Evolutionary conservation across 352 stramenopile species (phyloP).

Genomic region (Aphanomyces astaci): DNA sequence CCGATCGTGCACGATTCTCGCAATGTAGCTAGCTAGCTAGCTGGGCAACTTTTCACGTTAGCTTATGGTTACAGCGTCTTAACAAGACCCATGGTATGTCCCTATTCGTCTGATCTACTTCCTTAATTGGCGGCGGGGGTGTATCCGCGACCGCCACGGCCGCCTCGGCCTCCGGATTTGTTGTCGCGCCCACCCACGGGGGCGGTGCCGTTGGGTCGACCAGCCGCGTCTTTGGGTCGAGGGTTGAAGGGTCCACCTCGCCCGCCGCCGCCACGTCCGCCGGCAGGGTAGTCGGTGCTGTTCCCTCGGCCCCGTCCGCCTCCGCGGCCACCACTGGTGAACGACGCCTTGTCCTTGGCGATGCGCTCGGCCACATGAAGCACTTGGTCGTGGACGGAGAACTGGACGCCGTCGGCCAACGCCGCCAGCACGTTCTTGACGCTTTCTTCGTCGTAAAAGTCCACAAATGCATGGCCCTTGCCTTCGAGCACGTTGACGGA

Average conservation of each 20-base stretch:
- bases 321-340: background rate
- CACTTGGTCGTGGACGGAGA: slow-evolving; percentile 69
- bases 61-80: slow-evolving; percentile 15
- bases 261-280: slow-evolving; percentile 35
- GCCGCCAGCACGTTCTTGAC: slow-evolving; percentile 44
- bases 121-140: slow-evolving; percentile 6
- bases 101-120: slow-evolving; percentile 13
- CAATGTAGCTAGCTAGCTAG: too few relatives aligned
- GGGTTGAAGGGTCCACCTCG: slow-evolving; percentile 33
- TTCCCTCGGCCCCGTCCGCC: background rate
- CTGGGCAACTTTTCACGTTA: slow-evolving; percentile 9
- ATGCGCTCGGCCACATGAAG: slow-evolving; percentile 57
- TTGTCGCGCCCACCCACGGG: background rate
- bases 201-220: slow-evolving; percentile 33
- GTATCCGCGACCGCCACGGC: slow-evolving; percentile 47
- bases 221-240: background rate
- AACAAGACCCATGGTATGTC: slow-evolving; percentile 2
- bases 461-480: slow-evolving; percentile 75
- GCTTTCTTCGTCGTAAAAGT: slow-evolving; percentile 70
- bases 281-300: background rate
- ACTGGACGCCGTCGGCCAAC: slow-evolving; percentile 51
- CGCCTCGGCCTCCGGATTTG: slow-evolving; percentile 25
- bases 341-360: slow-evolving; percentile 46
- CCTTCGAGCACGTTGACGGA: slow-evolving; percentile 47
- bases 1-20: too few relatives aligned